Evolutionary conservation across 805 yeast species (phyloP).

Genomic region (Myxozyma sirexii): DNA sequence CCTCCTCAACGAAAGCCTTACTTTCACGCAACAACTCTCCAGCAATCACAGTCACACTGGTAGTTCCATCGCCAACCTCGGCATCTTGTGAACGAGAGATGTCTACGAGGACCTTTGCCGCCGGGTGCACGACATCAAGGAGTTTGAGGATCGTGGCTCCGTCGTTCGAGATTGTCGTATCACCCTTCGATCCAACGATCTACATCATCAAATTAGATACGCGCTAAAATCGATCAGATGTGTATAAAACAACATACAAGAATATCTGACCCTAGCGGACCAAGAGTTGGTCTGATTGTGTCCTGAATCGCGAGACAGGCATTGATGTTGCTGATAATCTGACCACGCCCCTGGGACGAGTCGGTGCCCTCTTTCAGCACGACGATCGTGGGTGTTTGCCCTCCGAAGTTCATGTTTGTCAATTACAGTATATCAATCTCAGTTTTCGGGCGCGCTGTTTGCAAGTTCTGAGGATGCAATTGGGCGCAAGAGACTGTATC

Average conservation of each 20-base stretch:
- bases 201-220: not conserved
- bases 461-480: not conserved
- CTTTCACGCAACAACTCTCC: slow-evolving; percentile 91
- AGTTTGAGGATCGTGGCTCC: slow-evolving; percentile 95
- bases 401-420: slow-evolving; percentile 73
- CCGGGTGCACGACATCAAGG: slow-evolving; percentile 96
- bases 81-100: slow-evolving; percentile 96
- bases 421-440: not conserved
- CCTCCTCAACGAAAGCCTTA: slow-evolving; percentile 90
- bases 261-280: slow-evolving; percentile 97
- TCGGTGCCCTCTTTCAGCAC: slow-evolving; percentile 98
- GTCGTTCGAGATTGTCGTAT: slow-evolving; percentile 94
- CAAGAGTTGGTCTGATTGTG: slow-evolving; percentile 89
- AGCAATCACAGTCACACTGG: slow-evolving; percentile 88
- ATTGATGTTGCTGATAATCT: slow-evolving; percentile 90
- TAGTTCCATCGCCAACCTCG: slow-evolving; percentile 98
- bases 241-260: slow-evolving; percentile 43
- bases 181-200: slow-evolving; percentile 79
- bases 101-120: slow-evolving; percentile 93
- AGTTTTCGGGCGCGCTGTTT: not conserved
- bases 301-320: slow-evolving; percentile 98
- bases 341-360: slow-evolving; percentile 94
- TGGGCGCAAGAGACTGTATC: not conserved
- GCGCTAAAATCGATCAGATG: not conserved
- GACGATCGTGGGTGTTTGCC: slow-evolving; percentile 96